Base-by-base conservation (phyloP, 768 basidiomycete genomes). In the Amanita muscaria region DNA sequence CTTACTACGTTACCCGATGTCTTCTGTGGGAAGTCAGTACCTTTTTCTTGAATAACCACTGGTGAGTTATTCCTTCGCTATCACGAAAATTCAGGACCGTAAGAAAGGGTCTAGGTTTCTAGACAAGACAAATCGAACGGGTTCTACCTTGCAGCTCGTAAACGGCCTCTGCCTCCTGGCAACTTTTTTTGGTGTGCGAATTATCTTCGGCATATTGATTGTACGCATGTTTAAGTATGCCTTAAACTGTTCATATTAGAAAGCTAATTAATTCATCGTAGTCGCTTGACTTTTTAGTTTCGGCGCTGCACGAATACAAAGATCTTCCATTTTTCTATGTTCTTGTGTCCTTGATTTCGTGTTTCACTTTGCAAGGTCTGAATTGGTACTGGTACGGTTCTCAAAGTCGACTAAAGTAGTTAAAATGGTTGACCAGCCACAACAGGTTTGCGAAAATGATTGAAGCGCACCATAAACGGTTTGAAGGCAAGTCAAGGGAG, bases 21-120 rank as follows among this genome's bases (percentile, higher is more conserved):
- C 64, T 93, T 23, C 65, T 90, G 9, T 90, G 88, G 89, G 90
- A 91, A 63, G 66, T 77, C 15, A 85, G 81, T 65, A 93, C 90
- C 0, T 76, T 90, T 47, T 90, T 93, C 64, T 67, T 94, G 50
- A 86, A 94, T 54, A 77, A 87, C 44, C 88, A 92, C 50, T 91
- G 88, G 88, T 89, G 52, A 49, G 68, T 59, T 37, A 29, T 8
- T 5, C n/a, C 2, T 27, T 9, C 18, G 16, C 24, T 3, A 27
- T 15, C 30, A 19, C 11, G 4, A 12, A 6, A 12, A 6, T 23
- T 27, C 44, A 22, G 16, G 39, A 33, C 40, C 19, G 24, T 30
- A 38, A 23, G 35, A 36, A 24, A 32, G 11, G 34, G 44, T 7
- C 10, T 24, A 85, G 83, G 79, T 82, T 81, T 61, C 58, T 90